Conservation (phyloP, 371 early-diverging fungal genomes). For the Enterocytospora artemiae region DNA sequence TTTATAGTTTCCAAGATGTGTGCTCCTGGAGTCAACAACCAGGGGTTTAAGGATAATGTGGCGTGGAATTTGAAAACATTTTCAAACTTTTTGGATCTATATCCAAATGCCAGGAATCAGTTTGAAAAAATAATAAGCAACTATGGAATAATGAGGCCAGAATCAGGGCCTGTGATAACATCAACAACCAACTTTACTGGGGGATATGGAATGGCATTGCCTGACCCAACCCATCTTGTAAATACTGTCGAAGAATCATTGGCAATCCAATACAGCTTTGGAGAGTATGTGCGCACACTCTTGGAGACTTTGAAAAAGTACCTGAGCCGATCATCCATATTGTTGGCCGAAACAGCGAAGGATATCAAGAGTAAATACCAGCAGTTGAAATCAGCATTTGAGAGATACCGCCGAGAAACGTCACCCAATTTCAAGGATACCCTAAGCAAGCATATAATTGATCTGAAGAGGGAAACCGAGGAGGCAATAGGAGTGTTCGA, state of each 20-base stretch:
- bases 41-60: too few relatives aligned
- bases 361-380: slow-evolving; percentile 19
- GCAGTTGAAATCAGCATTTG: slow-evolving; percentile 12
- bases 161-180: too few relatives aligned
- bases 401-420: slow-evolving; percentile 18
- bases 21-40: too few relatives aligned
- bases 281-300: slow-evolving; percentile 8
- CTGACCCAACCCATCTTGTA: neutral
- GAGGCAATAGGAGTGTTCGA: neutral
- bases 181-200: too few relatives aligned
- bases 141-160: too few relatives aligned
- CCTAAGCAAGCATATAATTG: slow-evolving; percentile 26
- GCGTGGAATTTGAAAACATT: too few relatives aligned
- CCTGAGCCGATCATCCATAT: slow-evolving; percentile 36
- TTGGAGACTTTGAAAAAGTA: slow-evolving; percentile 38
- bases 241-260: neutral
- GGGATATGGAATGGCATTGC: too few relatives aligned
- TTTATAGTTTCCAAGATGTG: too few relatives aligned
- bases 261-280: neutral
- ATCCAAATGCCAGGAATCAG: too few relatives aligned
- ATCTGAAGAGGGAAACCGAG: slow-evolving; percentile 8
- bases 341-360: slow-evolving; percentile 26
- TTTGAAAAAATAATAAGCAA: too few relatives aligned
- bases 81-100: too few relatives aligned
- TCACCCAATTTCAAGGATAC: slow-evolving; percentile 17